These are phyloP conservation scores for Yamagishiella unicocca DNA, from an alignment of 139 green algal species.

Conservation along the genomic window DNA sequence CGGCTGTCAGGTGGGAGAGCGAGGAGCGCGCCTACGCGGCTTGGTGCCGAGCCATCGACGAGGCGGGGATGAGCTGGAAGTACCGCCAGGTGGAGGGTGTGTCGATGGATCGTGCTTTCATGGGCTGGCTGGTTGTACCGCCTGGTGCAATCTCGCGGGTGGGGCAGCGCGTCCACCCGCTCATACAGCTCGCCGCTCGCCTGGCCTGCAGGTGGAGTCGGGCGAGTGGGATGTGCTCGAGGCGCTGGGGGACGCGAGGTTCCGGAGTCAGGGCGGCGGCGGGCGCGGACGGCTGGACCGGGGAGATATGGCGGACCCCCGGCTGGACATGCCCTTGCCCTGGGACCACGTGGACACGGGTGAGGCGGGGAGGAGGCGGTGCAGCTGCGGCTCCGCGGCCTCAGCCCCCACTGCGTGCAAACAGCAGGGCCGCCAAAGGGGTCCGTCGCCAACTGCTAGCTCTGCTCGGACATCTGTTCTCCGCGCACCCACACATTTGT, in stretches of 20 bases:
- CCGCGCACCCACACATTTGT: no score
- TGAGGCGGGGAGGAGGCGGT: background rate
- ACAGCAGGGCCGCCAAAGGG: no score
- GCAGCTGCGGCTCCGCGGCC: no score
- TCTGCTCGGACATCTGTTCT: no score
- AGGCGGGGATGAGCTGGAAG: slow-evolving; percentile 77
- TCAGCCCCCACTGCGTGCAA: no score
- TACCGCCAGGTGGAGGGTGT: slow-evolving; percentile 66
- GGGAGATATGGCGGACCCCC: slow-evolving; percentile 68
- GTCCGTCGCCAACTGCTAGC: no score
- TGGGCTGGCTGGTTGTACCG: background rate
- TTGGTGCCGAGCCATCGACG: slow-evolving; percentile 78
- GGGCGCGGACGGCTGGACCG: slow-evolving; percentile 81
- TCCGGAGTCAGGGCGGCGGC: slow-evolving; percentile 70
- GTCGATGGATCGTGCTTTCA: no score
- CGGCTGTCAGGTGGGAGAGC: slow-evolving; percentile 51
- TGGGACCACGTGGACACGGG: slow-evolving; percentile 85
- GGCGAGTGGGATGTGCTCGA: slow-evolving; percentile 87
- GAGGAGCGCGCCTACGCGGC: slow-evolving; percentile 51
- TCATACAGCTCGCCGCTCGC: no score
- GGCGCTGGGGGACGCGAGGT: slow-evolving; percentile 73
- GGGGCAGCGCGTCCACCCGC: no score
- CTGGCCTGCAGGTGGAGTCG: slow-evolving; percentile 60
- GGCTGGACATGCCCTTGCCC: slow-evolving; percentile 79
- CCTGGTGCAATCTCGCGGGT: no score